Conservation (phyloP, 768 basidiomycete species). For the Mycena chlorophos region DNA sequence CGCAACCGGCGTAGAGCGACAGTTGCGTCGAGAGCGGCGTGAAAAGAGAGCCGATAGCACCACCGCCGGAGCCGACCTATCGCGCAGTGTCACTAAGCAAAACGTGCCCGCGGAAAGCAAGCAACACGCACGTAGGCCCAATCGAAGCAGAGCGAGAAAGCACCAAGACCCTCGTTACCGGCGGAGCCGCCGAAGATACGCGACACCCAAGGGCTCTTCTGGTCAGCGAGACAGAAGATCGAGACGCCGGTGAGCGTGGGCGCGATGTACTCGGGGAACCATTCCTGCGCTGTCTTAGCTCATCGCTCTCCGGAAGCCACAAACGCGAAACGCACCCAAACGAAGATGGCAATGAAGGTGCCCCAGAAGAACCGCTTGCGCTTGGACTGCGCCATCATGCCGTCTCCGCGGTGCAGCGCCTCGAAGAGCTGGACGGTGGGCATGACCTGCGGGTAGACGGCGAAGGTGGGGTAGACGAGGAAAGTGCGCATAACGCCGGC, state of each 20-base stretch:
- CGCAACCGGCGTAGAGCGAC: constrained; percentile 43
- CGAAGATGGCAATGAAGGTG: constrained; percentile 40
- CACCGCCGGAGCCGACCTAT: constrained; percentile 32
- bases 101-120: constrained; percentile 19
- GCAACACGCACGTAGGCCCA: constrained; percentile 48
- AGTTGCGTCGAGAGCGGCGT: constrained; percentile 51
- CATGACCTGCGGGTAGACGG: constrained; percentile 43
- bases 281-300: neutral
- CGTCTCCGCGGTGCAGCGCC: constrained; percentile 44
- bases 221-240: constrained; percentile 44
- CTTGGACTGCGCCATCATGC: constrained; percentile 37
- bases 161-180: constrained; percentile 56
- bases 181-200: constrained; percentile 53
- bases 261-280: constrained; percentile 12
- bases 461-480: constrained; percentile 50
- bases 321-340: constrained; percentile 37
- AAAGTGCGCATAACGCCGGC: constrained; percentile 42
- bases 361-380: constrained; percentile 53
- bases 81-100: constrained; percentile 3
- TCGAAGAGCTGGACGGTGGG: constrained; percentile 45
- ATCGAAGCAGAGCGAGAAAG: constrained; percentile 54
- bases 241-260: constrained; percentile 46
- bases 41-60: constrained; percentile 36
- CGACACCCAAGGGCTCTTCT: constrained; percentile 40
- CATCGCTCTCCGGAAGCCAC: neutral